Percentiles rank a stretch among this genome's conserved stretches.
Evolutionary conservation across 2,329 filamentous ascomycete genomes (phyloP).

Genomic region (Drechslera avenae): DNA sequence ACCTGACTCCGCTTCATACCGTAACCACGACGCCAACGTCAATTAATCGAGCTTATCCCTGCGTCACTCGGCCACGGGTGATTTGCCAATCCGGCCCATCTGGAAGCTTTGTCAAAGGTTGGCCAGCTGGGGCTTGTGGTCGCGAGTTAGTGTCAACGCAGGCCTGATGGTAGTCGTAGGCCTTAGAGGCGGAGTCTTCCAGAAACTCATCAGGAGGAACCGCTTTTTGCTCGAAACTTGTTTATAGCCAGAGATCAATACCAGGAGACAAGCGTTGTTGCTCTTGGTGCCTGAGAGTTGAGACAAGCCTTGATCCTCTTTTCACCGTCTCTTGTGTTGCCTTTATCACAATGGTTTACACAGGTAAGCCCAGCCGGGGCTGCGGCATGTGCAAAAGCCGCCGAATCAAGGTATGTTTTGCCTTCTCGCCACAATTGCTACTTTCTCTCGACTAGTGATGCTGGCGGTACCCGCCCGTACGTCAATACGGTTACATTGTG

Average conservation of each 20-base stretch:
- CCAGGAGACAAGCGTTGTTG: constrained; percentile 1
- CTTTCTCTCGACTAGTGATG: constrained; percentile 5
- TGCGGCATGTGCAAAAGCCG: constrained; percentile 77
- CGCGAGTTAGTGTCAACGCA: constrained; percentile 16
- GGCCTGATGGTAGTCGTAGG: constrained; percentile 30
- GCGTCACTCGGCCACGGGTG: constrained; percentile 16
- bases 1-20: not conserved
- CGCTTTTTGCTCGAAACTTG: constrained; percentile 4
- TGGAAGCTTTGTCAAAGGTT: constrained; percentile 17
- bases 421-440: constrained; percentile 6
- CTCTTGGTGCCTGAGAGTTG: constrained; percentile 2
- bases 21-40: constrained; percentile 9
- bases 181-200: constrained; percentile 34
- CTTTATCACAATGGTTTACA: constrained; percentile 46
- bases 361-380: constrained; percentile 55
- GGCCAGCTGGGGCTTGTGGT: constrained; percentile 13
- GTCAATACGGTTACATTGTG: not conserved
- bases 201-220: constrained; percentile 8
- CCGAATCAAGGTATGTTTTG: constrained; percentile 68
- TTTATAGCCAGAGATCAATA: constrained; percentile 11
- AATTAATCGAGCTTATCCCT: constrained; percentile 9
- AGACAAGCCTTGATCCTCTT: constrained; percentile 5
- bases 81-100: constrained; percentile 6
- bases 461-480: not conserved
- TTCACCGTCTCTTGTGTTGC: constrained; percentile 17